phyloP scores from a whole-genome alignment of 352 stramenopile species.

The Globisporangium irregulare region DNA sequence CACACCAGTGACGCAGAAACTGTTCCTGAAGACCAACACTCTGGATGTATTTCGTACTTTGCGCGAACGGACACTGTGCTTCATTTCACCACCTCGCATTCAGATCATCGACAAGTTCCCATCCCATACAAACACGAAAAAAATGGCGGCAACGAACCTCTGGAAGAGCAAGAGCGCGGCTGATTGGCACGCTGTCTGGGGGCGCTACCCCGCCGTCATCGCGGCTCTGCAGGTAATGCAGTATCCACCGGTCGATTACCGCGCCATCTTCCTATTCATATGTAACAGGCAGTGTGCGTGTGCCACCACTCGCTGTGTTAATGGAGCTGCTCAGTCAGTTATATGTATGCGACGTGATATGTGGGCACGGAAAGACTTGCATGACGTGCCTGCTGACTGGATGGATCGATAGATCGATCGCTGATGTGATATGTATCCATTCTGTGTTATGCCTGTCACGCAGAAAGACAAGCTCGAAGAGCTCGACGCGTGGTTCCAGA shows the following conservation, averaged over 20 bases:
- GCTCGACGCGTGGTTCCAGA: conserved; percentile 62
- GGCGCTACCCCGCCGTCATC: conserved; percentile 40
- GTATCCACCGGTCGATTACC: neutral
- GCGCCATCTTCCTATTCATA: conserved; percentile 4
- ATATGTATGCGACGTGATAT: neutral
- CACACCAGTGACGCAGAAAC: neutral
- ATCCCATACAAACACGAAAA: neutral
- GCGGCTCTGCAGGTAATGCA: conserved; percentile 32
- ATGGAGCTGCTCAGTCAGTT: neutral
- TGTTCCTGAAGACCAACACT: conserved; percentile 7
- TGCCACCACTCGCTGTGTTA: neutral
- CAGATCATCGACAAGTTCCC: neutral
- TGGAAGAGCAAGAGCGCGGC: conserved; percentile 25
- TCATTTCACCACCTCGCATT: neutral
- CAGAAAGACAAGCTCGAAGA: conserved; percentile 57
- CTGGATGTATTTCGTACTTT: conserved; percentile 5
- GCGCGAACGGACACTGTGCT: neutral
- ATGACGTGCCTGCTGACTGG: neutral
- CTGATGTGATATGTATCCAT: neutral
- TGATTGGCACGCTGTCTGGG: conserved; percentile 37
- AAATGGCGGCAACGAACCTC: conserved; percentile 17
- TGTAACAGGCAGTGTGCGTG: neutral
- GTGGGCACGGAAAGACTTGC: neutral
- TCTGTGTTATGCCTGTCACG: neutral
- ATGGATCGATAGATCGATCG: neutral